Base-by-base conservation (phyloP, 345 rosid genomes). In the Corchorus olitorius region DNA sequence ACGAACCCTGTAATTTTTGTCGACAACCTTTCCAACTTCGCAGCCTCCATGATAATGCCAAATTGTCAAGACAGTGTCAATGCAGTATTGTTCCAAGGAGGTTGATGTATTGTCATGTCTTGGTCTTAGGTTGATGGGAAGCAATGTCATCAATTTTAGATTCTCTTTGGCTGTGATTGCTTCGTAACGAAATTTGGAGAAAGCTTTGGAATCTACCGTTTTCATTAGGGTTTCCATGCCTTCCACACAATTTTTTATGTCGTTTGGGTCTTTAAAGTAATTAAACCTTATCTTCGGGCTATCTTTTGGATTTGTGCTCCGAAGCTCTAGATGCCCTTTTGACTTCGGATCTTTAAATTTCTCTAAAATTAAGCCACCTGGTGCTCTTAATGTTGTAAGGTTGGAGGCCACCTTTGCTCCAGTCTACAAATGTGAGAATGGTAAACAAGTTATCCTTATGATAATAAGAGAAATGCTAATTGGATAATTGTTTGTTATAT, bases 11-110 rank as follows among this genome's bases (percentile, higher is more conserved):
- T 87, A 90, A 70, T 87, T 80, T 39, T 46, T 72, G 78, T 90
- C 97, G 11, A 90, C 89, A 27, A 90, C 97, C 52, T 73, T 83
- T 14, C 88, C 87, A 34, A 89, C 84, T 72, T 88, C 93, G 37
- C 94, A 92, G 55, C 94, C 97, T 53, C 94, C 94, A 73, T 92
- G 93, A 70, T 89, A 90, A 77, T 89, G 97, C 93, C 92, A 92
- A 41, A 92, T 84, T 2, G 94, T 90, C 90, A 83, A 84, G 27
- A 86, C 97, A 8, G 97, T 90, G 76, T 87, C 93, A 0, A 48
- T 83, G 74, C 94, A 90, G 72, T 87, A 94, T 52, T 91, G 93
- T 75, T 87, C 89, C 69, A 94, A 62, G 1, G 90, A 81, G 43
- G 75, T 50, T 14, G 83, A 54, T 0, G 91, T 53, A 5, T 74